Conservation (phyloP, 2,329 filamentous ascomycete genomes). For the Myriosclerotinia scirpicola region DNA sequence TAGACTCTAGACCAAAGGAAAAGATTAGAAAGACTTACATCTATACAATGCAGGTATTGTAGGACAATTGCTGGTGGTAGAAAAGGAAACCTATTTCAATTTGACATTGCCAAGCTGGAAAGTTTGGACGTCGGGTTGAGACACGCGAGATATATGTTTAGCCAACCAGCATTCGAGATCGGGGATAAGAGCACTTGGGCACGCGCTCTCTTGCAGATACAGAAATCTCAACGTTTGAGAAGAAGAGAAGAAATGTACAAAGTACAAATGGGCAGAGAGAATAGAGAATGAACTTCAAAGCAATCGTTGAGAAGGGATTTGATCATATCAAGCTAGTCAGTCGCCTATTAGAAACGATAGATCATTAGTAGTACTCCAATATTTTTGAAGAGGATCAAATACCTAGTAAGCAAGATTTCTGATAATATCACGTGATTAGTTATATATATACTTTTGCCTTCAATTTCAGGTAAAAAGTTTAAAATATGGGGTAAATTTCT, state of each 20-base stretch:
- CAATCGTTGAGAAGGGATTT: too few relatives aligned
- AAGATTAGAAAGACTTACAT: constrained; percentile 32
- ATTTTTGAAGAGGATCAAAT: too few relatives aligned
- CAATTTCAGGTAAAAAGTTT: too few relatives aligned
- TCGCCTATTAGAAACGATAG: too few relatives aligned
- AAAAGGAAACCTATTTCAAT: constrained; percentile 26
- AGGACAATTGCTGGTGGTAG: constrained; percentile 29
- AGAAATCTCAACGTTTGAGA: neutral
- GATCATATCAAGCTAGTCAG: too few relatives aligned
- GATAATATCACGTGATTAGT: neutral
- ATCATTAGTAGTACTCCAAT: too few relatives aligned
- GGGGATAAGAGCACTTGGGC: constrained; percentile 15
- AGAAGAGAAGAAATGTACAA: neutral
- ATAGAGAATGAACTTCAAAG: too few relatives aligned
- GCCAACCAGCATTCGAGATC: constrained; percentile 18
- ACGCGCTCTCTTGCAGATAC: constrained; percentile 21
- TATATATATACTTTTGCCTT: neutral
- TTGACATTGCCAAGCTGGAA: constrained; percentile 36
- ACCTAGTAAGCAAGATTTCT: too few relatives aligned
- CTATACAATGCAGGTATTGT: constrained; percentile 21
- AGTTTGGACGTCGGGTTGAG: constrained; percentile 30
- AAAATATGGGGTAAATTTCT: neutral
- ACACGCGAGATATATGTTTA: constrained; percentile 18
- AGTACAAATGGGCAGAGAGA: neutral
- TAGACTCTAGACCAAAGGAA: neutral